Conservation (phyloP, 192 early-diverging fungal genomes). For the Entomortierella lignicola region DNA sequence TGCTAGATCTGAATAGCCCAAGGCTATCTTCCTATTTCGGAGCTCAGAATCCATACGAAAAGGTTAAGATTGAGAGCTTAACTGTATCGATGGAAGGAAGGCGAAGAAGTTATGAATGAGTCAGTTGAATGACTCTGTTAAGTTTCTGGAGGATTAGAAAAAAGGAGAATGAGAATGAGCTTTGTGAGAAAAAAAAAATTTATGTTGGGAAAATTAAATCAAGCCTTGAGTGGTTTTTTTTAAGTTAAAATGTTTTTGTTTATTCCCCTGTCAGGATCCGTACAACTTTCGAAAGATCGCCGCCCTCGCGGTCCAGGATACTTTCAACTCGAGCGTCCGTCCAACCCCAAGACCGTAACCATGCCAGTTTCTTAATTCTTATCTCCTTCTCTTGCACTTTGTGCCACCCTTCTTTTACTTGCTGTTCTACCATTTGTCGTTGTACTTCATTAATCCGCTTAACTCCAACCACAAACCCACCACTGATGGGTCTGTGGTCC, state of each 20-base stretch:
- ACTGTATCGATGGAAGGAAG: background rate
- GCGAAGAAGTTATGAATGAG: background rate
- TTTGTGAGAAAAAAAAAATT: background rate
- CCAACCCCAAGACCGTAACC: conserved; percentile 54
- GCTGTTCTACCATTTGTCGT: conserved; percentile 55
- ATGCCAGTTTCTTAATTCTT: conserved; percentile 41
- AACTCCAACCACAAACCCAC: conserved; percentile 70
- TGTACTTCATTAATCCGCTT: conserved; percentile 69
- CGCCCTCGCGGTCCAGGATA: conserved; percentile 40
- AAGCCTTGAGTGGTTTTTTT: background rate
- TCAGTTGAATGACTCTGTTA: conserved; percentile 40
- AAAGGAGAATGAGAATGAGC: background rate
- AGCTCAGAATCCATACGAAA: conserved; percentile 34
- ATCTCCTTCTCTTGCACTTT: conserved; percentile 56
- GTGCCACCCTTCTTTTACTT: conserved; percentile 62
- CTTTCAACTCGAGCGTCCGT: conserved; percentile 36
- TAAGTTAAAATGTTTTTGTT: conserved; percentile 1
- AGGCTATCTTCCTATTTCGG: conserved; percentile 27
- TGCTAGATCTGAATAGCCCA: conserved; percentile 1
- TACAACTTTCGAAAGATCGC: conserved; percentile 35
- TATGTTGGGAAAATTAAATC: too few relatives aligned
- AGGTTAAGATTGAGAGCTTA: background rate
- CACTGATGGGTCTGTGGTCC: conserved; percentile 89
- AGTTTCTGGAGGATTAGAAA: background rate
- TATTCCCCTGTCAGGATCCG: conserved; percentile 27